Percentiles rank a stretch among this genome's conserved stretches.
phyloP scores from a whole-genome alignment of 2,329 filamentous ascomycete species.

The Exophiala xenobiotica region DNA sequence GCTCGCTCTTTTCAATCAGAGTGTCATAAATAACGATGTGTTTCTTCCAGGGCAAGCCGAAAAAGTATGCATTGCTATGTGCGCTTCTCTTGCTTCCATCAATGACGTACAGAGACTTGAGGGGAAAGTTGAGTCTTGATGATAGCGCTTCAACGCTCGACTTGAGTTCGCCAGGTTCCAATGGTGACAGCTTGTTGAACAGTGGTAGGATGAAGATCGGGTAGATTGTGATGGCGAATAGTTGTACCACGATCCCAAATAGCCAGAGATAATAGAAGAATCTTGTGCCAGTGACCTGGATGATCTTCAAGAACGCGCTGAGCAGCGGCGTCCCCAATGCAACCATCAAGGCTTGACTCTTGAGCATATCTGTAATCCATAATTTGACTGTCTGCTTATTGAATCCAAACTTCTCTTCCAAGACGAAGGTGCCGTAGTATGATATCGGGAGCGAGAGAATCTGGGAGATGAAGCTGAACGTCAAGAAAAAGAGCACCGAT shows the following conservation, averaged over 20 bases:
- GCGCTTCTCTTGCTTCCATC: slow-evolving; percentile 85
- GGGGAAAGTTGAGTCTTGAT: slow-evolving; percentile 80
- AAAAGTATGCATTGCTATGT: slow-evolving; percentile 93
- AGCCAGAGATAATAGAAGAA: slow-evolving; percentile 99
- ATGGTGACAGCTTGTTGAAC: slow-evolving; percentile 96
- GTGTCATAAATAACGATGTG: slow-evolving; percentile 99
- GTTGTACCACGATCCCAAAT: slow-evolving; percentile 83
- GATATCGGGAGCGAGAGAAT: slow-evolving; percentile 74
- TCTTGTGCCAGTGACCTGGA: slow-evolving; percentile 85
- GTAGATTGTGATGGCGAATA: slow-evolving; percentile 95
- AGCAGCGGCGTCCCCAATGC: slow-evolving; percentile 83
- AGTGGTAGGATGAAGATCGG: slow-evolving; percentile 89
- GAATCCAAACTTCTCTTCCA: slow-evolving; percentile 95
- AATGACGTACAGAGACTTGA: slow-evolving; percentile 91
- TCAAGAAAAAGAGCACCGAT: slow-evolving; percentile 86
- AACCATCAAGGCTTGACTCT: slow-evolving; percentile 79
- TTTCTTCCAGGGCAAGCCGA: slow-evolving; percentile 98
- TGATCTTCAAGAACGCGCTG: slow-evolving; percentile 87
- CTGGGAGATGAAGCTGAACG: slow-evolving; percentile 80
- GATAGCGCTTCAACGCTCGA: slow-evolving; percentile 82
- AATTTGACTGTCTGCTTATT: slow-evolving; percentile 94
- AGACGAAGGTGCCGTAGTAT: slow-evolving; percentile 91
- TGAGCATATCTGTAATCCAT: slow-evolving; percentile 87
- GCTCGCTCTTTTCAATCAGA: slow-evolving; percentile 89
- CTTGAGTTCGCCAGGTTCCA: slow-evolving; percentile 85